These are phyloP conservation scores for Fraxinus xanthoxyloides DNA, from an alignment of 305 asterid species.

Conservation along the genomic window DNA sequence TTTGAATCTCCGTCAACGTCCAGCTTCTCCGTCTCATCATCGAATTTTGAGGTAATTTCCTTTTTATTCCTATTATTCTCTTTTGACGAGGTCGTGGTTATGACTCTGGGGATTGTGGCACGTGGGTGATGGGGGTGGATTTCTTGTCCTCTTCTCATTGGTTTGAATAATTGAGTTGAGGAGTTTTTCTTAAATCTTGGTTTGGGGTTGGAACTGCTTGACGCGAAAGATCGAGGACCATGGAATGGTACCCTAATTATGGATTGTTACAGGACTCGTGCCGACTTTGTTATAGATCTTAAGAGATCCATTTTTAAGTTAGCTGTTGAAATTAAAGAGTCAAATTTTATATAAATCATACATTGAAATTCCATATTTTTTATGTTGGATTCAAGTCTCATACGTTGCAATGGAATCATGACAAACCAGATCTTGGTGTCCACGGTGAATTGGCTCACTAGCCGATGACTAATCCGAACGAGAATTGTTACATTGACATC, in stretches of 20 bases:
- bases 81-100: neutral
- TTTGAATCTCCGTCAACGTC: constrained; percentile 78
- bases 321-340: neutral
- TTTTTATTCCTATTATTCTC: neutral
- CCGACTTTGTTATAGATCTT: neutral
- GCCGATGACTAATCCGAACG: neutral
- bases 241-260: neutral
- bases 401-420: neutral
- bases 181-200: neutral
- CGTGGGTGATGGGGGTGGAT: neutral
- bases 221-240: neutral
- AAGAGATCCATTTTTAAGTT: neutral
- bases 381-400: neutral
- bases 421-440: neutral
- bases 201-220: neutral
- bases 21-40: constrained; percentile 66
- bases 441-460: neutral
- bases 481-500: no score
- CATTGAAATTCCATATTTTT: neutral
- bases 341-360: neutral
- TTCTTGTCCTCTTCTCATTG: neutral
- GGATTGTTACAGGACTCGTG: neutral
- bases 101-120: neutral
- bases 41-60: constrained; percentile 62
- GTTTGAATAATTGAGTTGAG: neutral